Evolutionary conservation across 805 yeast genomes (phyloP).

Genomic region (Saturnispora hagleri): DNA sequence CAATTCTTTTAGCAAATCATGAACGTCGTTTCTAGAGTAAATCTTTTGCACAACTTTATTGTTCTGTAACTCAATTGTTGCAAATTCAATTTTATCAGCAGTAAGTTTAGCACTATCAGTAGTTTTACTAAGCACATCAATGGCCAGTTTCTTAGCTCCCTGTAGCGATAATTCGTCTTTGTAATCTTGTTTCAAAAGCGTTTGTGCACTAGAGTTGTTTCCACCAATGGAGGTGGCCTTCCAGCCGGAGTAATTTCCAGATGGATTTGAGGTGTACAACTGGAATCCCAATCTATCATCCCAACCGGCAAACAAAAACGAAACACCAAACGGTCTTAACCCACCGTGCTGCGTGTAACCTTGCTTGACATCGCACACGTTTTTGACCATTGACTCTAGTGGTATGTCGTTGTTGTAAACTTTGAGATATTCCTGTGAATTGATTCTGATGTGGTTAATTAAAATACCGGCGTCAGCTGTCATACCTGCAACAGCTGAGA

Average conservation of each 20-base stretch:
- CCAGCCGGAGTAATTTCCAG: slow-evolving; percentile 98
- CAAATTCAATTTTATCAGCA: slow-evolving; percentile 87
- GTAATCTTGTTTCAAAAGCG: slow-evolving; percentile 89
- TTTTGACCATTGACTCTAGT: slow-evolving; percentile 81
- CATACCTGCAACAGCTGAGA: slow-evolving; percentile 97
- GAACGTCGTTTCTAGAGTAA: slow-evolving; percentile 75
- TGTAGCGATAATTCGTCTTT: slow-evolving; percentile 65
- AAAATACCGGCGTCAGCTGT: slow-evolving; percentile 93
- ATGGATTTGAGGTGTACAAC: slow-evolving; percentile 89
- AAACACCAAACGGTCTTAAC: slow-evolving; percentile 95
- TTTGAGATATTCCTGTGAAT: slow-evolving; percentile 78
- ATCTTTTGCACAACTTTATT: slow-evolving; percentile 58
- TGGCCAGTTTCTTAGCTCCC: slow-evolving; percentile 80
- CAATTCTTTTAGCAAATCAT: slow-evolving; percentile 56
- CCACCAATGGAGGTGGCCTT: slow-evolving; percentile 96
- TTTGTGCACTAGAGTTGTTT: slow-evolving; percentile 92
- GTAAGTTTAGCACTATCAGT: slow-evolving; percentile 82
- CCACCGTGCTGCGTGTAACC: slow-evolving; percentile 99
- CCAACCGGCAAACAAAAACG: slow-evolving; percentile 91
- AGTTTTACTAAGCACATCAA: slow-evolving; percentile 87
- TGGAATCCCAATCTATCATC: slow-evolving; percentile 88
- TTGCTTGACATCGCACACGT: slow-evolving; percentile 88
- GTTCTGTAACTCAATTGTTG: slow-evolving; percentile 52
- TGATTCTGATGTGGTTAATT: slow-evolving; percentile 75
- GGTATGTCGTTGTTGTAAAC: slow-evolving; percentile 89